Base-by-base conservation (phyloP, 306 rosid species). In the Fragaria ananassa region DNA sequence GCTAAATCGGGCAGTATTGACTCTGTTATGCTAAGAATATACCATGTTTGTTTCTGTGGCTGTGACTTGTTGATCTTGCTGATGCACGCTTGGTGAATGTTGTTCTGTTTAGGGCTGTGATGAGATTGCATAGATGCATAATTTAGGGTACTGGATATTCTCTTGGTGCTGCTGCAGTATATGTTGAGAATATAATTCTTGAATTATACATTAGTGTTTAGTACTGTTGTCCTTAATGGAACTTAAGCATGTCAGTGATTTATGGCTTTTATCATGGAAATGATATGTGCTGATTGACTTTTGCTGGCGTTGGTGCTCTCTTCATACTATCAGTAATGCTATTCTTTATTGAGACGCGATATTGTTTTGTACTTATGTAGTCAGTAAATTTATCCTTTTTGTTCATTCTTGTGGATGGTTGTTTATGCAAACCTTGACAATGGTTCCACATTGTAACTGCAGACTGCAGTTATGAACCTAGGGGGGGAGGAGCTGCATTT, bases 391-490 rank as follows among this genome's bases (percentile, higher is more conserved):
- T 58, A 21, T 10, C 10, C 37, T 56, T 53, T 63, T 6, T 19
- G 18, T 12, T 53, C 15, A 47, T 42, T 41, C 39, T 31, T 56
- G 51, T 61, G 60, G 47, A 68, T 80, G 72, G 57, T 57, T 68
- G 42, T 57, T 71, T 69, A 68, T 71, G 68, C 69, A 7, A 74
- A 60, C 44, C 29, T 74, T 75, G 72, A 85, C 61, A 37, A 27
- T 70, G 62, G 46, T 81, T 68, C 49, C 46, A 6, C 42, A 47
- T 47, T 83, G 49, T 12, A 8, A 72, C 12, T 81, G 85, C 97
- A 96, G 99, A 96, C 98, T 81, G 99, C 98, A 44, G 92, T 96
- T 21, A 91, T 96, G 91, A 80, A 82, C 23, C 82, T 88, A 14
- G 78, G 82, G 21, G 93, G 87, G 49, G 98, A 92, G 87, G 99